phyloP scores from a whole-genome alignment of 495 filamentous ascomycete genomes.

The Immersiella caudata region DNA sequence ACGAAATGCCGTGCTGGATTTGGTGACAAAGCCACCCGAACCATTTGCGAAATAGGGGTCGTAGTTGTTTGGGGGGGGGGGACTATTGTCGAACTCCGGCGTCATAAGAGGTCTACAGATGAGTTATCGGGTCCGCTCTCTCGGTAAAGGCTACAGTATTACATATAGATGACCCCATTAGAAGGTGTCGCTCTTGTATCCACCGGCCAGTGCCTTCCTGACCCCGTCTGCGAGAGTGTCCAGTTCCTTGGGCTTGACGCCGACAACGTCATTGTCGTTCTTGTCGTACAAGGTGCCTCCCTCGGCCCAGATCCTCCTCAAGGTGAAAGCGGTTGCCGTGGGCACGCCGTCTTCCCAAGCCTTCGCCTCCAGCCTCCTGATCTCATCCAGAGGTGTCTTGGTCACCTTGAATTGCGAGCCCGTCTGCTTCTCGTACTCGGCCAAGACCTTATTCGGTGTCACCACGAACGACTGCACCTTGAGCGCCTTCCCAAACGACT shows the following conservation, averaged over 20 bases:
- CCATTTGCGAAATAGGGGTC: constrained; percentile 7
- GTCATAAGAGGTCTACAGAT: background rate
- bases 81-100: no score
- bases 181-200: constrained; percentile 36
- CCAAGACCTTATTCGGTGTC: constrained; percentile 61
- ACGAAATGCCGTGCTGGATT: background rate
- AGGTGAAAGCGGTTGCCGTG: constrained; percentile 57
- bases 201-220: constrained; percentile 42
- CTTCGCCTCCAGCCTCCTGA: constrained; percentile 57
- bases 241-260: constrained; percentile 46
- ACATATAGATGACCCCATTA: constrained; percentile 9
- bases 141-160: background rate
- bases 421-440: constrained; percentile 68
- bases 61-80: background rate
- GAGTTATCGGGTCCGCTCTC: background rate
- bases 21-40: constrained; percentile 14
- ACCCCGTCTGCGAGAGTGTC: constrained; percentile 55
- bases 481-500: constrained; percentile 56
- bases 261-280: constrained; percentile 65
- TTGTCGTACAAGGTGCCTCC: constrained; percentile 70
- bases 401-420: constrained; percentile 57
- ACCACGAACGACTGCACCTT: constrained; percentile 72
- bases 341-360: constrained; percentile 59
- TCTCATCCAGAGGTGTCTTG: constrained; percentile 53
- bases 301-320: constrained; percentile 71